Evolutionary conservation across 176 grass and related monocot genomes (phyloP), one percentile per base, ranked within the genome.

Genomic region (Chloris gayana): DNA sequence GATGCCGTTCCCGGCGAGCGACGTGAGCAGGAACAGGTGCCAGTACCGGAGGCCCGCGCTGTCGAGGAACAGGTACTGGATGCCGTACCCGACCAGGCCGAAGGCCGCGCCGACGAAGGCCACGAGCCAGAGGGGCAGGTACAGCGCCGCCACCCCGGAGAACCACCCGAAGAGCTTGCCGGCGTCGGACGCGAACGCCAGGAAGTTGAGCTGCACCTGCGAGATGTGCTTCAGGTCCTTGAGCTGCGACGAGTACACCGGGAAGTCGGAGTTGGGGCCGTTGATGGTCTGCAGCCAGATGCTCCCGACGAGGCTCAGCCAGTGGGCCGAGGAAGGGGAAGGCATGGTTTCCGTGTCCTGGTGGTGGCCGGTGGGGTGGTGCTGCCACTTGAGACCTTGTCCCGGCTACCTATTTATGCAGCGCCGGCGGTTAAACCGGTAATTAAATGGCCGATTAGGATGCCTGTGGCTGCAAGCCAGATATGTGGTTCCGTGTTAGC

Each of bases 121-220:
- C 10, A 96, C 88, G 17, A 91, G 69, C 89, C 93, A 95, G 10
- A 93, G 88, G 1, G 97, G 93, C 64, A 99, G 93, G 77, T 96
- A 82, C n/a, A 88, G 78, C 0, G 88, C 88, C 1, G 93, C 97
- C 27, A 99, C 65, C 11, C 97, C 97, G 62, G 97, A 91, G 84
- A 96, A 88, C 97, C 93, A 99, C 49, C 93, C 97, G 49, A 99
- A 99, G 73, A 99, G 91, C 85, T 99, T 99, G 29, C 97, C 97
- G 0, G 97, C 93, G 84, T 99, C 97, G 9, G 97, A 99, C 19
- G 97, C 88, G 78, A 99, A 99, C 50, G 97, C 97, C 35, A 99
- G 89, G 87, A 90, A 90, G 80, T 99, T 99, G 72, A 99, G 88
- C 87, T 95, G 88, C 70, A 99, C 86, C 73, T 99, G 97, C 13